Evolutionary conservation across 2,329 filamentous ascomycete species (phyloP).

Genomic region (Claviceps citrina): DNA sequence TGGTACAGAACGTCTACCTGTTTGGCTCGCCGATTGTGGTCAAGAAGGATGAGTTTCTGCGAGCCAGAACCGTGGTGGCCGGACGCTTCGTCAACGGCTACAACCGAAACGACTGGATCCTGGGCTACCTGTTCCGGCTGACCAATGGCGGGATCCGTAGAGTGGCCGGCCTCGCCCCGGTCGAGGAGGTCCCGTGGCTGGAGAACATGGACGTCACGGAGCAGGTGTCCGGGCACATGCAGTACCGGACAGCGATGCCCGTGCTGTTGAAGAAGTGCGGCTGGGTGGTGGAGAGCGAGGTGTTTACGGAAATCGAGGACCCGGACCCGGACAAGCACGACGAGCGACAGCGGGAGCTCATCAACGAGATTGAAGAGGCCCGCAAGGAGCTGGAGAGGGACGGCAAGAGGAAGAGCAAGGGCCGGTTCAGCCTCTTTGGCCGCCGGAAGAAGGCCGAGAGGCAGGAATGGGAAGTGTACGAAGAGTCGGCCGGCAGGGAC

Average conservation of each 20-base stretch:
- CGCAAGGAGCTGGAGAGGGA: slow-evolving; percentile 73
- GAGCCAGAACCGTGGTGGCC: slow-evolving; percentile 65
- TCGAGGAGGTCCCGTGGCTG: slow-evolving; percentile 62
- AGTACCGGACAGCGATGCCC: slow-evolving; percentile 87
- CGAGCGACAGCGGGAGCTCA: slow-evolving; percentile 76
- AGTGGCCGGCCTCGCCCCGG: slow-evolving; percentile 65
- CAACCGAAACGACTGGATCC: slow-evolving; percentile 90
- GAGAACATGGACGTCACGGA: slow-evolving; percentile 86
- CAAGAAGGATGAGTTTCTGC: slow-evolving; percentile 77
- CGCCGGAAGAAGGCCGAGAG: slow-evolving; percentile 68
- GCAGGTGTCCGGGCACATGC: slow-evolving; percentile 83
- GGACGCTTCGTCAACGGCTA: slow-evolving; percentile 94
- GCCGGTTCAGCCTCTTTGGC: slow-evolving; percentile 60
- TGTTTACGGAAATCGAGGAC: slow-evolving; percentile 93
- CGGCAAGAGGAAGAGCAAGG: slow-evolving; percentile 46
- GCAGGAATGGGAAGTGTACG: slow-evolving; percentile 89
- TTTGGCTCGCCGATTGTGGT: slow-evolving; percentile 88
- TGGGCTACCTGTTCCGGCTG: slow-evolving; percentile 88
- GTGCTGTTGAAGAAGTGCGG: slow-evolving; percentile 72
- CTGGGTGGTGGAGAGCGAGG: slow-evolving; percentile 81
- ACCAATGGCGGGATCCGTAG: slow-evolving; percentile 84
- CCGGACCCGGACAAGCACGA: slow-evolving; percentile 89
- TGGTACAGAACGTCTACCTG: slow-evolving; percentile 89
- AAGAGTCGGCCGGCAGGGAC: slow-evolving; percentile 42
- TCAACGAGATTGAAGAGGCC: slow-evolving; percentile 92